Percentiles rank a stretch among this genome's conserved stretches.
phyloP scores from a whole-genome alignment of 768 basidiomycete species.

The Suillus fuscotomentosus region DNA sequence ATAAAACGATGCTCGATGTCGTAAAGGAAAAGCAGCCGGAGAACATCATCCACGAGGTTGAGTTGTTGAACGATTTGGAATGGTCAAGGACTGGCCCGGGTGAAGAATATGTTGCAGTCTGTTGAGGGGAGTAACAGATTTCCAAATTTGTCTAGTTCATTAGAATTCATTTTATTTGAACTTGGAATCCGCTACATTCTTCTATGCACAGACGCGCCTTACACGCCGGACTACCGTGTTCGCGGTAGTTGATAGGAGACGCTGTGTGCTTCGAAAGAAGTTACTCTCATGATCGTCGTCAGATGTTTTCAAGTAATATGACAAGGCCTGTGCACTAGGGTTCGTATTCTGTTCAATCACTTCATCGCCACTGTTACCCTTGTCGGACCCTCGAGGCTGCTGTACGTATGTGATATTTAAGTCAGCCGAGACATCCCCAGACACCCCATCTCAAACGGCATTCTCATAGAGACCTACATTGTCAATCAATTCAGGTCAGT shows the following conservation, averaged over 20 bases:
- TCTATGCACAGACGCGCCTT: neutral
- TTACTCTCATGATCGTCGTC: neutral
- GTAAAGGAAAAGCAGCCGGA: slow-evolving; percentile 22
- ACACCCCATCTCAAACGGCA: neutral
- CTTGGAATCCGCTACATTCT: neutral
- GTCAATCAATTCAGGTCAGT: neutral
- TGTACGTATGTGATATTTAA: neutral
- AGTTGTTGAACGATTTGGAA: slow-evolving; percentile 20
- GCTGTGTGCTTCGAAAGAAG: neutral
- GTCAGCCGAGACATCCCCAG: neutral
- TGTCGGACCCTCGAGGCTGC: neutral
- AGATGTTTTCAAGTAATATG: neutral
- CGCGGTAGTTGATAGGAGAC: neutral
- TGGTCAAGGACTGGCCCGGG: too few species aligned
- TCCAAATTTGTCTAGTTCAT: too few species aligned
- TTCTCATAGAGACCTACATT: neutral
- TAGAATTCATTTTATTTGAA: too few species aligned
- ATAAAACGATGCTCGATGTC: slow-evolving; percentile 21
- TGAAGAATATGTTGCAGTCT: too few species aligned
- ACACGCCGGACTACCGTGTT: neutral
- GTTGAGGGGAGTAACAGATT: too few species aligned
- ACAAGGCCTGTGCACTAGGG: neutral
- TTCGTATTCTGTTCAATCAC: neutral
- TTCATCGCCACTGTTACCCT: neutral
- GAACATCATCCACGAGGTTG: slow-evolving; percentile 26